A percentile compares a stretch with the other conserved stretches of the same genome.
These are phyloP conservation scores for Tricholoma matsutake DNA, from an alignment of 768 basidiomycete species.

Conservation along the genomic window DNA sequence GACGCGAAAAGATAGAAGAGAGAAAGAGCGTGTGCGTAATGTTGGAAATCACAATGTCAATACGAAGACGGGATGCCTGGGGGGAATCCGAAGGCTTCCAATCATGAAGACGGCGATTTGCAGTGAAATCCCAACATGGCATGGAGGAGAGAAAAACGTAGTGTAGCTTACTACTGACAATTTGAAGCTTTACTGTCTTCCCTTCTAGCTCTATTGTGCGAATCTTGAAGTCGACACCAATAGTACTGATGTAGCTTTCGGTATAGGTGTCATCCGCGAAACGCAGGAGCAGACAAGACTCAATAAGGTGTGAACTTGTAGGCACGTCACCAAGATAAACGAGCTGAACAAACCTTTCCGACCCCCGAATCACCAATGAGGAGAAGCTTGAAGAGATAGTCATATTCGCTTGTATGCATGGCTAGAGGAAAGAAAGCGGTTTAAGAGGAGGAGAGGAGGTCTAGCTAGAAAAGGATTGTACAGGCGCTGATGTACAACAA, in stretches of 20 bases:
- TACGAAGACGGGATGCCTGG: background rate
- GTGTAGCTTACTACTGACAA: slow-evolving; percentile 64
- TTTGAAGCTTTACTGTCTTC: slow-evolving; percentile 97
- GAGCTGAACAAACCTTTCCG: slow-evolving; percentile 63
- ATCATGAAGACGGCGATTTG: background rate
- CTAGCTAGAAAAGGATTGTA: slow-evolving; percentile 29
- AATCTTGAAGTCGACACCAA: slow-evolving; percentile 99
- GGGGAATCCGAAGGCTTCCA: too few relatives aligned
- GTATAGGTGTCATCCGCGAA: slow-evolving; percentile 98
- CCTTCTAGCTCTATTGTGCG: slow-evolving; percentile 98
- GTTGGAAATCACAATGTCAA: background rate
- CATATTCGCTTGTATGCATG: slow-evolving; percentile 92
- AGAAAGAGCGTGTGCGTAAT: background rate
- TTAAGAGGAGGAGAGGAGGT: slow-evolving; percentile 28
- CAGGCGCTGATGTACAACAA: slow-evolving; percentile 21
- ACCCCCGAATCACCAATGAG: slow-evolving; percentile 96
- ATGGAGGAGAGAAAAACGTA: slow-evolving; percentile 4
- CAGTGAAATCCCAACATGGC: background rate
- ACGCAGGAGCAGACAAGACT: slow-evolving; percentile 91
- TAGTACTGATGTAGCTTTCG: slow-evolving; percentile 95
- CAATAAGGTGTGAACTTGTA: slow-evolving; percentile 21
- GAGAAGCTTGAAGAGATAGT: slow-evolving; percentile 94
- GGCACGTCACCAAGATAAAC: slow-evolving; percentile 11
- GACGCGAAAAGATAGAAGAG: background rate
- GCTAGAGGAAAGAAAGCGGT: slow-evolving; percentile 19